These are phyloP conservation scores for Corylus americana DNA, from an alignment of 306 rosid species.

Conservation along the genomic window DNA sequence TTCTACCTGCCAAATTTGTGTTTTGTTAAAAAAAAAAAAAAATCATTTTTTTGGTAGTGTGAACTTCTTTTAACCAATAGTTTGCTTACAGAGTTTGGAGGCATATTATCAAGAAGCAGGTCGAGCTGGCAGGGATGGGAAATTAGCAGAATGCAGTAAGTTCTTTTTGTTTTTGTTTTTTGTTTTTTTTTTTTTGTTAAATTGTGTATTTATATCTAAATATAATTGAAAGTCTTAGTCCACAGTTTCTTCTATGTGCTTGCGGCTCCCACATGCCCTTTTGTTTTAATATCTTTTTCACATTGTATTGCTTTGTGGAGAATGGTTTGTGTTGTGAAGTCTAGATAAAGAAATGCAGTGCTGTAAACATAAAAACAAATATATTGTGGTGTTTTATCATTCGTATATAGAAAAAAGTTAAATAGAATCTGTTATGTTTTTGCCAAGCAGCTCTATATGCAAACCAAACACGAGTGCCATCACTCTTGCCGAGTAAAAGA, in stretches of 20 bases:
- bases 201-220: conserved; percentile 4
- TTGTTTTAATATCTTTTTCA: conserved; percentile 15
- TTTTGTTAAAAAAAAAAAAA: neutral
- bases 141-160: conserved; percentile 86
- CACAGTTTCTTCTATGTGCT: neutral
- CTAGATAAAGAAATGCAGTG: neutral
- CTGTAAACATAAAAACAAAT: neutral
- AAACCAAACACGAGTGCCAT: conserved; percentile 70
- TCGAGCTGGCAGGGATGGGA: conserved; percentile 97
- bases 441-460: conserved; percentile 68
- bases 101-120: conserved; percentile 99
- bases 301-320: neutral
- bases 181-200: conserved; percentile 25
- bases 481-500: conserved; percentile 83
- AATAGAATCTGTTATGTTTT: conserved; percentile 9
- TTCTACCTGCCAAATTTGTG: neutral
- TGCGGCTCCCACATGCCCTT: neutral
- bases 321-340: neutral
- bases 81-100: conserved; percentile 76
- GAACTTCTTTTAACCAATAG: conserved; percentile 21
- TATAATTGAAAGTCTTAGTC: neutral
- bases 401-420: neutral
- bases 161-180: conserved; percentile 14
- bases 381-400: neutral
- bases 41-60: neutral